Base-by-base conservation (phyloP, 2,329 filamentous ascomycete species). In the Fusarium sp. region DNA sequence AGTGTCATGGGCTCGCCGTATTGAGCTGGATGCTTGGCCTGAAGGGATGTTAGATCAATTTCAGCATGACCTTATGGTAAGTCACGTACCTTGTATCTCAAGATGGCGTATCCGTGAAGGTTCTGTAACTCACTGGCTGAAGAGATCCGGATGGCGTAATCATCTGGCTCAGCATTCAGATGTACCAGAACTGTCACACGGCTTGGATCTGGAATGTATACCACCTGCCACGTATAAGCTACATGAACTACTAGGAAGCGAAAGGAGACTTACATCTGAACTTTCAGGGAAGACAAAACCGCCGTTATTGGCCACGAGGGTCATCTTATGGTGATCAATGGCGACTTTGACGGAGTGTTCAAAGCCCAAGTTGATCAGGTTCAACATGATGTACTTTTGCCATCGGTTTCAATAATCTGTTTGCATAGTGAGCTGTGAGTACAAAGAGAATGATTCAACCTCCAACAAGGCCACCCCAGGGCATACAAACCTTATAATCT, bases 311-410 rank as follows among this genome's bases (percentile, higher is more conserved):
- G 57, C 57, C 12, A 61, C 31, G 1, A 50, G 26, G 10, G 20
- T 38, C 20, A 61, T 50, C 18, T 57, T 50, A 26, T 57, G 53
- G 12, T 44, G 31, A 8, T 57, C 44, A 5, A 61, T 57, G 1
- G 57, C 44, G 15, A 57, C 15, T 33, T 58, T 57, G 18, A 38
- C 44, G 4, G 42, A 36, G 16, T 61, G 57, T 6, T 61, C 57
- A 2, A 61, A 61, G 4, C 57, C 57, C 3, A 37, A 26, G 20
- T 61, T 61, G 31, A 57, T 46, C 15, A 57, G 28, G 15, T 61
- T 61, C 15, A 61, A n/a, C 57, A 61, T 61, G 3, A 50, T 12
- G 1, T 58, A 61, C 13, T 33, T 50, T 30, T 44, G 3, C 53
- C 37, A 4, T 33, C 8, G 2, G 53, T 57, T 42, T 57, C 37